Conservation (phyloP, 208 protist genomes). For the Wallacemonas collosoma region DNA sequence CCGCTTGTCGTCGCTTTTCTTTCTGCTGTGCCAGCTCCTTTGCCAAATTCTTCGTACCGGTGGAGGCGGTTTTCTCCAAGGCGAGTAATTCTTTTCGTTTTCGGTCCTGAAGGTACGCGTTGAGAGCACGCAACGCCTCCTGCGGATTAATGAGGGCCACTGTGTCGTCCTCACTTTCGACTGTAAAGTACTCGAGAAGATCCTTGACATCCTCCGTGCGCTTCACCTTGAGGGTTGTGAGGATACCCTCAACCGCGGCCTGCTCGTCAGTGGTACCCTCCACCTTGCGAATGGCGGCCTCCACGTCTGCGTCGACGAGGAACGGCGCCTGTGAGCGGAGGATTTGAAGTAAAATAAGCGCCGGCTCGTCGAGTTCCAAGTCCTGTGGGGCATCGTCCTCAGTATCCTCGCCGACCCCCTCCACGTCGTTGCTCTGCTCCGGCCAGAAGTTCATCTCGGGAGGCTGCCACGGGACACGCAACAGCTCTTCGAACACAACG, state of each 20-base stretch:
- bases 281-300: conserved; percentile 60
- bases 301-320: conserved; percentile 84
- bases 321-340: conserved; percentile 87
- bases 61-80: conserved; percentile 7
- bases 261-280: conserved; percentile 82
- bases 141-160: conserved; percentile 79
- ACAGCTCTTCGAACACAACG: conserved; percentile 95
- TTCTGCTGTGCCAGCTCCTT: conserved; percentile 44
- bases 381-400: conserved; percentile 54
- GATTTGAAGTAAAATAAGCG: conserved; percentile 85
- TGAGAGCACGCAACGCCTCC: conserved; percentile 82
- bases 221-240: conserved; percentile 91
- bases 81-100: conserved; percentile 25
- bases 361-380: conserved; percentile 74
- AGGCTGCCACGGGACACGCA: conserved; percentile 88
- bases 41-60: conserved; percentile 22
- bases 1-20: conserved; percentile 42
- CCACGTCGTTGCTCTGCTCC: conserved; percentile 41
- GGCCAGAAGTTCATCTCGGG: conserved; percentile 84
- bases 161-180: conserved; percentile 62
- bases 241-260: conserved; percentile 89
- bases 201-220: conserved; percentile 86
- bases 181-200: conserved; percentile 89
- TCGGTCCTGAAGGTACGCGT: conserved; percentile 79
- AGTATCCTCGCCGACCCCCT: conserved; percentile 43